Evolutionary conservation across 73 alveolate species (phyloP).

Genomic region (Tetrahymena thermophila): DNA sequence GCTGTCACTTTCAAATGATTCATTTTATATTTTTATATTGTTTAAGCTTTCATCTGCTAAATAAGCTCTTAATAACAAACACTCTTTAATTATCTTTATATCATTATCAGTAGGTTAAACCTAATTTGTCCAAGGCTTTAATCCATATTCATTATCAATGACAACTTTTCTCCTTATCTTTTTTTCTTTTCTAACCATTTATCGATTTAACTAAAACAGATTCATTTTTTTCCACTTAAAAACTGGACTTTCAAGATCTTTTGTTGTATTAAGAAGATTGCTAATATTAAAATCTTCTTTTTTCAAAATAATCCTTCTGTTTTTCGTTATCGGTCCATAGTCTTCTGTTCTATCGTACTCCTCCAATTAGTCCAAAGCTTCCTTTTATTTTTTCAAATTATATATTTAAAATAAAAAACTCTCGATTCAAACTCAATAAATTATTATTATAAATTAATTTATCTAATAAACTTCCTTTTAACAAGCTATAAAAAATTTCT

Average conservation of each 20-base stretch:
- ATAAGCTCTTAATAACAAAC: neutral
- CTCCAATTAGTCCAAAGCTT: neutral
- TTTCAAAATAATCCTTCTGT: neutral
- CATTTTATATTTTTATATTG: neutral
- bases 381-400: neutral
- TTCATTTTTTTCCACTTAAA: neutral
- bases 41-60: neutral
- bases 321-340: neutral
- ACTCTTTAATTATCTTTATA: neutral
- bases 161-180: neutral
- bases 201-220: neutral
- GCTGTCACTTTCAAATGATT: neutral
- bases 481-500: too few species aligned
- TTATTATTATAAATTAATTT: too few species aligned
- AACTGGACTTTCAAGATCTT: neutral
- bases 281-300: neutral
- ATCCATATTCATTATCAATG: neutral
- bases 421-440: too few species aligned
- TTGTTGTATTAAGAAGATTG: neutral
- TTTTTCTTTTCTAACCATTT: neutral
- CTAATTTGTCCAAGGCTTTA: neutral
- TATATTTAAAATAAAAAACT: too few species aligned
- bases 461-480: too few species aligned
- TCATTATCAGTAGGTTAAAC: neutral
- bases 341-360: neutral